Evolutionary conservation across 768 basidiomycete genomes (phyloP), one percentile per base, ranked within the genome.

Genomic region (Psilocybe tampanensis): DNA sequence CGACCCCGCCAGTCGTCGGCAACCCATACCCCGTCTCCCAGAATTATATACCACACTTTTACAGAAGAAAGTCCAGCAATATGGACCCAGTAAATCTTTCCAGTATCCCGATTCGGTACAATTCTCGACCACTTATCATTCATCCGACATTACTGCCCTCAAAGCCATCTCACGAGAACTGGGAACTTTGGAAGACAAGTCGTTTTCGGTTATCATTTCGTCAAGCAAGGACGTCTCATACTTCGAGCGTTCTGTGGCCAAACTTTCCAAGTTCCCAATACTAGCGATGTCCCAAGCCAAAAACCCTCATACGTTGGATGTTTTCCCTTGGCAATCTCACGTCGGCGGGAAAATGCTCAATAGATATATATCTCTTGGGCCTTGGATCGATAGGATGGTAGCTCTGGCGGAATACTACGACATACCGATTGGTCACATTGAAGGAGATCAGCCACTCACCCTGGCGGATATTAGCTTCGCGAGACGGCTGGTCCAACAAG

Each of bases 391-490:
- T 64, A 82, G 89, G 21, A 81, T 88, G 61, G 79, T 92, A 2
- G 82, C 89, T 5, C 82, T 95, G 34, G 90, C 96, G 0, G 84
- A 90, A 61, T 95, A 97, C 65, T 95, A 94, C 66, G 93, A 98
- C 69, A 80, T 98, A 5, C 96, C 97, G 1, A 76, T 95, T 13
- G 94, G 96, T 17, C 94, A 99, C 68, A 81, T 98, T 36, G 93
- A 95, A 41, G 88, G 90, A 3, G 97, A 99, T 65, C 88, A 92
- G 43, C 88, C 94, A 1, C 76, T 98, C n/a, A 80, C 89, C 63
- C 76, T 96, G 47, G 86, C 94, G 1, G 97, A 99, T 63, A 80
- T 99, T 61, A 89, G 86, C 61, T 97, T 98, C 64, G 92, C 97
- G 1, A 86, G 96, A 6, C 85, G 92, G 41, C 74, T 98, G 52